Conservation (phyloP, 768 basidiomycete species). For the Naematelia aurantialba region DNA sequence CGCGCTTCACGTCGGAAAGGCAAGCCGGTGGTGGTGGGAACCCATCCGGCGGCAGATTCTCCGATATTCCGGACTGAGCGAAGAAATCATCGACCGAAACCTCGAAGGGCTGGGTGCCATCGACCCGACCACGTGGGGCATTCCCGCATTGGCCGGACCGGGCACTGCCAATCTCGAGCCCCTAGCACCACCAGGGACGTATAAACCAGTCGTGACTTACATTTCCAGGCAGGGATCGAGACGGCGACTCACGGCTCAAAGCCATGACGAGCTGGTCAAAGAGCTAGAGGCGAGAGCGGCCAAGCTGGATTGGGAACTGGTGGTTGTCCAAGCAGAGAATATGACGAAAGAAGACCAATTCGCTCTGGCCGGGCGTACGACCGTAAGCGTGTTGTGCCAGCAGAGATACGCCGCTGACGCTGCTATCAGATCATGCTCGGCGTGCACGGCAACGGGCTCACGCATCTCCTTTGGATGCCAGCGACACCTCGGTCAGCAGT, state of each 20-base stretch:
- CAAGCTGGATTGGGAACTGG: slow-evolving; percentile 64
- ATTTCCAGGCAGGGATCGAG: slow-evolving; percentile 76
- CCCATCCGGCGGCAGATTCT: slow-evolving; percentile 65
- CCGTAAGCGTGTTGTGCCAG: slow-evolving; percentile 38
- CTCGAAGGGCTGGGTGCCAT: slow-evolving; percentile 44
- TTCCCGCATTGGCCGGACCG: slow-evolving; percentile 1
- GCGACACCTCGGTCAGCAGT: slow-evolving; percentile 76
- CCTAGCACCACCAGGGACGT: slow-evolving; percentile 22
- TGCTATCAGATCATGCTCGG: slow-evolving; percentile 81
- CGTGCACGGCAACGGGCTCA: slow-evolving; percentile 87
- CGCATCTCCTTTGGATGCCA: slow-evolving; percentile 87
- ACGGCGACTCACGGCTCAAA: slow-evolving; percentile 68
- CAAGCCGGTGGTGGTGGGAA: slow-evolving; percentile 70
- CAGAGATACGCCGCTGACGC: no score
- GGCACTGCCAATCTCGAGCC: slow-evolving; percentile 20
- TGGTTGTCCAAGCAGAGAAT: slow-evolving; percentile 49
- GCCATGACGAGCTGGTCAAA: slow-evolving; percentile 73
- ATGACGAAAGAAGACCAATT: slow-evolving; percentile 49
- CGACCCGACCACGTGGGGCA: slow-evolving; percentile 27
- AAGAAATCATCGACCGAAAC: slow-evolving; percentile 40
- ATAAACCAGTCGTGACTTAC: slow-evolving; percentile 80
- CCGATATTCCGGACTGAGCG: slow-evolving; percentile 61
- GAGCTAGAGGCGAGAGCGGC: slow-evolving; percentile 68
- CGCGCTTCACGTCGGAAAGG: slow-evolving; percentile 53
- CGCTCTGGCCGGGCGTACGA: slow-evolving; percentile 46